Evolutionary conservation across 164 flowering plant species (phyloP).

Genomic region (Piper longum): DNA sequence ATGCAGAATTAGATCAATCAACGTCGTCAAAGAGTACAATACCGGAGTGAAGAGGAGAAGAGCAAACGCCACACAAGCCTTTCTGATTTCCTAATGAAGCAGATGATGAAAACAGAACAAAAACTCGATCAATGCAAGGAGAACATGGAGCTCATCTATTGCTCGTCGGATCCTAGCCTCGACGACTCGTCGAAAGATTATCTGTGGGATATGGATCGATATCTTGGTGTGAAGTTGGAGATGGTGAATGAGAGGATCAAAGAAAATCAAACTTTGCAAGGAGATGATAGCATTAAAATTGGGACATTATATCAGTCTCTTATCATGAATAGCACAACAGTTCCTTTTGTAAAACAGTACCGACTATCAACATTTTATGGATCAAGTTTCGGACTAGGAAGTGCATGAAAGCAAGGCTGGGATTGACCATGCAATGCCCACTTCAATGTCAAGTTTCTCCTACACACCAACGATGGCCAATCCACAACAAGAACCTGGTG

Average conservation of each 20-base stretch:
- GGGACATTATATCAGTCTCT: background rate
- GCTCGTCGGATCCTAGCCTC: constrained; percentile 11
- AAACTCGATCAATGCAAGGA: constrained; percentile 6
- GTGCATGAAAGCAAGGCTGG: background rate
- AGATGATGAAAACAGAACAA: no score
- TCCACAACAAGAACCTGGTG: background rate
- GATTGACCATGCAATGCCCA: background rate
- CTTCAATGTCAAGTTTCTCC: background rate
- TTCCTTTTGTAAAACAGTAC: background rate
- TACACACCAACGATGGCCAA: background rate
- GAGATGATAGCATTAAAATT: background rate
- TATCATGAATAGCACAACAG: no score
- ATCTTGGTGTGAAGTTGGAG: constrained; percentile 8
- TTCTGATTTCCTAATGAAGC: constrained; percentile 5
- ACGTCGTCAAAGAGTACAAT: constrained; percentile 13
- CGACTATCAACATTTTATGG: background rate
- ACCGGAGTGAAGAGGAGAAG: background rate
- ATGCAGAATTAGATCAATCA: background rate
- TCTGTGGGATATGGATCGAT: constrained; percentile 1
- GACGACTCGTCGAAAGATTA: constrained; percentile 4
- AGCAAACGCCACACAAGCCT: constrained; percentile 3
- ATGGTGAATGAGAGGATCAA: constrained; percentile 1
- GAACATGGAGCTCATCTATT: constrained; percentile 5
- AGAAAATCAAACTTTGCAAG: background rate
- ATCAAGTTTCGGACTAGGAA: background rate